phyloP scores from a whole-genome alignment of 345 rosid genomes.

The Euphorbia lathyris region DNA sequence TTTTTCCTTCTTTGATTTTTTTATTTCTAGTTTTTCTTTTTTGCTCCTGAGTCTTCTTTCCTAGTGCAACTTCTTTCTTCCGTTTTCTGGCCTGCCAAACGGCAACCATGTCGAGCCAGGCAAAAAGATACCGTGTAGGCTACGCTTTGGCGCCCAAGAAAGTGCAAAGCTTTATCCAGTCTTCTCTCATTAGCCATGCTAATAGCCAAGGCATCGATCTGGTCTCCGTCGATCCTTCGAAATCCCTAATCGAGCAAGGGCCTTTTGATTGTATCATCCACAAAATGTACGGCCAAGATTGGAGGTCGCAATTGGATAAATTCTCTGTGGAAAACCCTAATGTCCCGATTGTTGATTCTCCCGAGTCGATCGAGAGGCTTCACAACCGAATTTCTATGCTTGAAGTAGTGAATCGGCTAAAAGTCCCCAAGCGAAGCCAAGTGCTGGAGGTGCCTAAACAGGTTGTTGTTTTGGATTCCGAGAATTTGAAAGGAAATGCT shows the following conservation, averaged over 20 bases:
- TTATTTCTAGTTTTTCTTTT: background rate
- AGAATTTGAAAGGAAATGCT: constrained; percentile 18
- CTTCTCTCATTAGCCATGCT: constrained; percentile 46
- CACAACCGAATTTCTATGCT: constrained; percentile 58
- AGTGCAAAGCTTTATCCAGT: constrained; percentile 40
- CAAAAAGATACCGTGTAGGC: constrained; percentile 34
- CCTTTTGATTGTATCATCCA: constrained; percentile 61
- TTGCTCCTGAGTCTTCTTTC: background rate
- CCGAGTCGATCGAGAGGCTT: constrained; percentile 38
- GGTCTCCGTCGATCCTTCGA: constrained; percentile 37
- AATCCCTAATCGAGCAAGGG: constrained; percentile 48
- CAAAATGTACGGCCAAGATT: constrained; percentile 45
- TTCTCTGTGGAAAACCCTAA: constrained; percentile 39
- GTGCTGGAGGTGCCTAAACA: constrained; percentile 40
- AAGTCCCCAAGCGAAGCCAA: constrained; percentile 19
- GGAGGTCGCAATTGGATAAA: constrained; percentile 38
- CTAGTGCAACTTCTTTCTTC: background rate
- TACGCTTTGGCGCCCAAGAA: constrained; percentile 56
- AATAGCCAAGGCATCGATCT: constrained; percentile 38
- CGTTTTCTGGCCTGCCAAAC: constrained; percentile 2
- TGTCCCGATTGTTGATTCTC: constrained; percentile 50
- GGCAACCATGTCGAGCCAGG: constrained; percentile 4
- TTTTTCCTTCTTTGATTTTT: background rate
- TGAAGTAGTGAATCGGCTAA: constrained; percentile 40
- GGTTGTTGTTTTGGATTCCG: constrained; percentile 36